Percentiles rank a stretch among this genome's conserved stretches.
Conservation (phyloP, 352 stramenopile species). For the Pythium aquatile region DNA sequence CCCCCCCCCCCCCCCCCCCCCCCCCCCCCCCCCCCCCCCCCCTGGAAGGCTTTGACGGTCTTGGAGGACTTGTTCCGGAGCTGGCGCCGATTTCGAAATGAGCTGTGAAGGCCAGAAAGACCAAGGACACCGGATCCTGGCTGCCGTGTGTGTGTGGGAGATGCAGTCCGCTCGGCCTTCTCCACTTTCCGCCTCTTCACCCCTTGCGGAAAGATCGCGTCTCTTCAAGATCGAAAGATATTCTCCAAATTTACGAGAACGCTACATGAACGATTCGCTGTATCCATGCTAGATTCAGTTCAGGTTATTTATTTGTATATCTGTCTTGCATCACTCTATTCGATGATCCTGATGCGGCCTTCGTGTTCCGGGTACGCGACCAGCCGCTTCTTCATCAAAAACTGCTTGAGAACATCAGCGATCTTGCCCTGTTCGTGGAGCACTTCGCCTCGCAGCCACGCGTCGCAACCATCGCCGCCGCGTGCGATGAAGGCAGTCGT, state of each 20-base stretch:
- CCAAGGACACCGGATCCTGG: no score
- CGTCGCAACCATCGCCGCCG: constrained; percentile 72
- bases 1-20: no score
- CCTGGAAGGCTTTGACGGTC: background rate
- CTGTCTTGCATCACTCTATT: no score
- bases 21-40: no score
- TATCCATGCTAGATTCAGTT: no score
- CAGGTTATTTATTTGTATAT: no score
- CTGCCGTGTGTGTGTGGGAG: no score
- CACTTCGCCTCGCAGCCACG: constrained; percentile 65
- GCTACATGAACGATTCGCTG: no score
- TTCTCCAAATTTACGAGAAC: background rate
- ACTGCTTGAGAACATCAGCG: constrained; percentile 48
- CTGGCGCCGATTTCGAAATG: background rate
- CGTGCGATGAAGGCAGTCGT: constrained; percentile 80
- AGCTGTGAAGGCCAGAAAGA: background rate
- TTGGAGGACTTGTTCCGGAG: background rate
- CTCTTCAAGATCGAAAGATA: background rate
- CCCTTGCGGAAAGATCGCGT: background rate
- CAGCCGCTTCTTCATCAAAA: constrained; percentile 47
- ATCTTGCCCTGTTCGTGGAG: constrained; percentile 50
- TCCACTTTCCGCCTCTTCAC: background rate
- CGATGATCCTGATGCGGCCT: constrained; percentile 60
- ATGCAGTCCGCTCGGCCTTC: no score
- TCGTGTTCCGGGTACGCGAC: constrained; percentile 58